phyloP scores from a whole-genome alignment of 208 protist genomes.

The Crithidia acanthocephali region DNA sequence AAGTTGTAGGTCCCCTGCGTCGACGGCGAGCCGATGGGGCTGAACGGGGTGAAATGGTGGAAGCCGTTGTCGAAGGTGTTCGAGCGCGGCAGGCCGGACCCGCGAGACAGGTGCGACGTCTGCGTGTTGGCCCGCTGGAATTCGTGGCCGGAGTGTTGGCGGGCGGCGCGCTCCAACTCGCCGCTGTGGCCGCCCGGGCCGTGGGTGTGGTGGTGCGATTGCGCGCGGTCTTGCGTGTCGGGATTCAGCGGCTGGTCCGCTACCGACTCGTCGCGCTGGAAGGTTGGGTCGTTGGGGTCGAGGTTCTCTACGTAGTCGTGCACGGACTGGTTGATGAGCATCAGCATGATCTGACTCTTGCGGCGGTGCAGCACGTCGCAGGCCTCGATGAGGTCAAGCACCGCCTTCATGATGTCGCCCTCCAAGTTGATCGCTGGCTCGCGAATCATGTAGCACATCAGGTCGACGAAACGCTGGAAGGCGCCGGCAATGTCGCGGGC shows the following conservation, averaged over 20 bases:
- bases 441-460: conserved; percentile 75
- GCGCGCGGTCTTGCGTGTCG: background rate
- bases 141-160: conserved; percentile 6
- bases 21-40: conserved; percentile 23
- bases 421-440: conserved; percentile 68
- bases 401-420: conserved; percentile 71
- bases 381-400: conserved; percentile 69
- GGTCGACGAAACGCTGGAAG: conserved; percentile 66
- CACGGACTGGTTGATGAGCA: conserved; percentile 71
- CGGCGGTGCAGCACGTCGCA: conserved; percentile 67
- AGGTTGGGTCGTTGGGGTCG: conserved; percentile 4
- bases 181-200: background rate
- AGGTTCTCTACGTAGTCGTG: conserved; percentile 26
- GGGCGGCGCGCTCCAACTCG: conserved; percentile 12
- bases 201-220: background rate
- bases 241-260: conserved; percentile 8
- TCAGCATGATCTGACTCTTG: conserved; percentile 85
- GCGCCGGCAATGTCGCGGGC: conserved; percentile 58
- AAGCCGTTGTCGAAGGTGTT: conserved; percentile 27
- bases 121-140: conserved; percentile 7
- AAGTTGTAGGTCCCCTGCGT: conserved; percentile 38
- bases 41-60: conserved; percentile 5
- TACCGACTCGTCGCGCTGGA: conserved; percentile 2
- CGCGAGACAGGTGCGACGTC: background rate
- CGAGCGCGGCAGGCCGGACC: conserved; percentile 6